These are phyloP conservation scores for Podila epicladia DNA, from an alignment of 192 early-diverging fungal species.

Conservation along the genomic window DNA sequence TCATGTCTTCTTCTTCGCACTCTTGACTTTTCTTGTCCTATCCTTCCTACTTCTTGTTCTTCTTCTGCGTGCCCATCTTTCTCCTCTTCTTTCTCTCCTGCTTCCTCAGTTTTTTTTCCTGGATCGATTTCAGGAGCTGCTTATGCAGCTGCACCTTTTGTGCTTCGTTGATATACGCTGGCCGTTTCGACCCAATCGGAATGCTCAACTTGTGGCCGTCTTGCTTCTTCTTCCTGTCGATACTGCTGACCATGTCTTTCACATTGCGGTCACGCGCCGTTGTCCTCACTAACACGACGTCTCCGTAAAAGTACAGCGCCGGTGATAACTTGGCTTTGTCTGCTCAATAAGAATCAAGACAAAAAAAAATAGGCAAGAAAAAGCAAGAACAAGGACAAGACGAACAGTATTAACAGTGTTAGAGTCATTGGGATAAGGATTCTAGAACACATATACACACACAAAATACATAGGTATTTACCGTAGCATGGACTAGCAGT, in stretches of 20 bases:
- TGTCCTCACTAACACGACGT: slow-evolving; percentile 20
- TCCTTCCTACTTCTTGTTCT: too few relatives aligned
- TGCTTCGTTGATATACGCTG: slow-evolving; percentile 18
- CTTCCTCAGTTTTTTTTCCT: not conserved
- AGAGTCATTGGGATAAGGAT: too few relatives aligned
- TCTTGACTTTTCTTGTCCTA: too few relatives aligned
- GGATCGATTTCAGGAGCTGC: slow-evolving; percentile 1
- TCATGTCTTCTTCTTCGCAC: too few relatives aligned
- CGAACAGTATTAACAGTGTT: too few relatives aligned
- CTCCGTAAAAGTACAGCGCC: slow-evolving; percentile 45
- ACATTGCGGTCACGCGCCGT: slow-evolving; percentile 20
- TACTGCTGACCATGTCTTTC: not conserved
- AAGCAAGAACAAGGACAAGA: not conserved
- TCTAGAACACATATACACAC: not conserved
- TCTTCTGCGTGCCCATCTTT: not conserved
- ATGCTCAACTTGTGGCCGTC: slow-evolving; percentile 9
- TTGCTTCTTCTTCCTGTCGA: not conserved
- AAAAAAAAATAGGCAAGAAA: not conserved
- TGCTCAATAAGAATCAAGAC: not conserved
- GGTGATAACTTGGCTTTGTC: slow-evolving; percentile 22
- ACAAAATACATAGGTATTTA: slow-evolving; percentile 2
- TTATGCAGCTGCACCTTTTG: slow-evolving; percentile 15
- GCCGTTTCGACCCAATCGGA: slow-evolving; percentile 21
- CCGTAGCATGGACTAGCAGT: slow-evolving; percentile 30
- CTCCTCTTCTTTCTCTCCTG: not conserved